Evolutionary conservation across 2,329 filamentous ascomycete genomes (phyloP).

Genomic region (Nemania sp.): DNA sequence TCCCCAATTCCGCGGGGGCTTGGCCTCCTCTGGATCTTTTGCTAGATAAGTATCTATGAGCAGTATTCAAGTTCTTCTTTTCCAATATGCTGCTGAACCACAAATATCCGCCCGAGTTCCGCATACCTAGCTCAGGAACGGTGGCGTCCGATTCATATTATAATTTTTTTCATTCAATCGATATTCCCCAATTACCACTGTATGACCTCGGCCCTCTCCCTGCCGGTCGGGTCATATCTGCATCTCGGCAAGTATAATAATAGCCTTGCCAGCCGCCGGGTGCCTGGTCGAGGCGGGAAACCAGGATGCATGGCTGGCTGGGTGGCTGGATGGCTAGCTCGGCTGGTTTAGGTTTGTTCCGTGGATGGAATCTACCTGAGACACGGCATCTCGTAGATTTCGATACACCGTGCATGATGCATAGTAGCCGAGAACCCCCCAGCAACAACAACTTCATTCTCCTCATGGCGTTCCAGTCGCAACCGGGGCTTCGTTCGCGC

Average conservation of each 20-base stretch:
- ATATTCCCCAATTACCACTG: too few relatives aligned
- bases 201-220: neutral
- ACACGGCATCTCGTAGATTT: neutral
- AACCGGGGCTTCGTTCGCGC: neutral
- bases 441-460: too few relatives aligned
- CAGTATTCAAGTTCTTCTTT: too few relatives aligned
- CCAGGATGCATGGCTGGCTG: neutral
- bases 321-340: too few relatives aligned
- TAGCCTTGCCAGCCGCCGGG: neutral
- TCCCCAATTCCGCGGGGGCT: too few relatives aligned
- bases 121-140: too few relatives aligned
- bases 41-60: too few relatives aligned
- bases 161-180: too few relatives aligned
- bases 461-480: neutral
- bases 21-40: too few relatives aligned
- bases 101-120: too few relatives aligned
- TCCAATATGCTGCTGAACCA: too few relatives aligned
- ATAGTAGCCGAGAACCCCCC: neutral
- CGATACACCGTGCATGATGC: neutral
- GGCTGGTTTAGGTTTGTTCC: constrained; percentile 1
- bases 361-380: neutral
- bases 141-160: too few relatives aligned
- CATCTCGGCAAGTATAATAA: neutral
- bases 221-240: neutral
- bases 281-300: neutral